phyloP scores from a whole-genome alignment of 305 asterid genomes.

The Plantago coronopus region DNA sequence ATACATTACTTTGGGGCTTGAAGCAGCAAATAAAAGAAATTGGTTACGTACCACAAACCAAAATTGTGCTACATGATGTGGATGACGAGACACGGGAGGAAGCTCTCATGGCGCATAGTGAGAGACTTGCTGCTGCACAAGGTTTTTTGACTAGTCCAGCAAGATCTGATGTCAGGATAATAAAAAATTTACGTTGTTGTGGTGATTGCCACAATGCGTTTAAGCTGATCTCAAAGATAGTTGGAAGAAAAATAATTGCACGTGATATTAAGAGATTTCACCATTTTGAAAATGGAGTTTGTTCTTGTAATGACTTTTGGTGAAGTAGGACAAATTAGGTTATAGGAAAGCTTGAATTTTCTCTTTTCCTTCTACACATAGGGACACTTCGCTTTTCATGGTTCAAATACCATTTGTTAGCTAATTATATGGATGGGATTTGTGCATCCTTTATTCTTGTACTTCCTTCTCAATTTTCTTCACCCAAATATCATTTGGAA shows the following conservation, averaged over 20 bases:
- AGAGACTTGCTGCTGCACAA: constrained; percentile 81
- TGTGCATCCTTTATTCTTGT: too few relatives aligned
- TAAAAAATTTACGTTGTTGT: constrained; percentile 75
- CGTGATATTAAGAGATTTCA: constrained; percentile 83
- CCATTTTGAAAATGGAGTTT: constrained; percentile 73
- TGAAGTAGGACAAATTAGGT: constrained; percentile 25
- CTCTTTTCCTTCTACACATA: too few relatives aligned
- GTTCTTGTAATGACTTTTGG: constrained; percentile 88
- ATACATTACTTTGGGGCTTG: constrained; percentile 54
- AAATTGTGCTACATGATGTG: constrained; percentile 80
- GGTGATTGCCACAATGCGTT: constrained; percentile 82
- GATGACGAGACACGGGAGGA: constrained; percentile 82
- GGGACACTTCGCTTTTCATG: too few relatives aligned
- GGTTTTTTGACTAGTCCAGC: constrained; percentile 69
- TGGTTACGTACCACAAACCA: constrained; percentile 72
- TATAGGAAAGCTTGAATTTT: too few relatives aligned
- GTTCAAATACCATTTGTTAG: too few relatives aligned
- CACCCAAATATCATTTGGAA: too few relatives aligned
- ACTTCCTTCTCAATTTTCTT: too few relatives aligned
- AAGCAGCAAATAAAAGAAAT: constrained; percentile 73
- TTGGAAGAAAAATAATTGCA: constrained; percentile 73
- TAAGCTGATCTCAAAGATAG: constrained; percentile 72
- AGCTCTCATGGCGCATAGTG: constrained; percentile 85
- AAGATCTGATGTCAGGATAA: constrained; percentile 58
- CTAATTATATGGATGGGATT: too few relatives aligned